A percentile compares a stretch with the other conserved stretches of the same genome.
Conservation (phyloP, 257 asterid genomes). For the Plantago elongata region DNA sequence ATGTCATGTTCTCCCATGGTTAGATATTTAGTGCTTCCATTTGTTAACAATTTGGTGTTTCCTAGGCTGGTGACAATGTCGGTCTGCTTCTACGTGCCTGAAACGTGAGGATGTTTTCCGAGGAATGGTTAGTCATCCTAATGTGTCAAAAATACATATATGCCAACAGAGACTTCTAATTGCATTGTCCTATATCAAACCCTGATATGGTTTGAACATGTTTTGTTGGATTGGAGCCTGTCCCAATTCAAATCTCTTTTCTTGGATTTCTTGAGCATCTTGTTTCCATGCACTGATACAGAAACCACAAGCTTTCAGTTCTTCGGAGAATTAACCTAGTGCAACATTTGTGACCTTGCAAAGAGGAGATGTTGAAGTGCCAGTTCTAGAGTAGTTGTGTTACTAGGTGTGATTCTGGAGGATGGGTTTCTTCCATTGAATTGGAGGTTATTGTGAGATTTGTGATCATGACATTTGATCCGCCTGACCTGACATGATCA, state of each 20-base stretch:
- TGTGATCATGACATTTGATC: conserved; percentile 95
- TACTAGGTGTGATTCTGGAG: conserved; percentile 89
- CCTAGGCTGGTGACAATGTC: conserved; percentile 97
- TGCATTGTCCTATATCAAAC: conserved; percentile 92
- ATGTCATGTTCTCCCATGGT: background rate
- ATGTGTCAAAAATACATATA: conserved; percentile 57
- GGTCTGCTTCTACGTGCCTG: conserved; percentile 92
- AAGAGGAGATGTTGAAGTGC: conserved; percentile 98
- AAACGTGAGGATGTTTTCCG: conserved; percentile 85
- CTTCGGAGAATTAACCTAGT: conserved; percentile 95
- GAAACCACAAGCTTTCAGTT: conserved; percentile 94
- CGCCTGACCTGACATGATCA: conserved; percentile 71
- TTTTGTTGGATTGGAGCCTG: conserved; percentile 95
- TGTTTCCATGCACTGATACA: conserved; percentile 99
- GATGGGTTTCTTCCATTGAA: conserved; percentile 95
- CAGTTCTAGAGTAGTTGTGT: conserved; percentile 86
- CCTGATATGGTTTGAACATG: conserved; percentile 99
- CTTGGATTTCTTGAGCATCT: conserved; percentile 97
- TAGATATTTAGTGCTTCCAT: background rate
- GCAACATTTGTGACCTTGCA: conserved; percentile 92
- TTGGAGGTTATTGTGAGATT: conserved; percentile 94
- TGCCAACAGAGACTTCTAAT: conserved; percentile 80
- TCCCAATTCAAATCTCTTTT: conserved; percentile 78
- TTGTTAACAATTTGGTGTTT: conserved; percentile 17
- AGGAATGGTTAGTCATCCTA: conserved; percentile 68